These are phyloP conservation scores for Neurospora sp. DNA, from an alignment of 495 filamentous ascomycete genomes.

Conservation along the genomic window DNA sequence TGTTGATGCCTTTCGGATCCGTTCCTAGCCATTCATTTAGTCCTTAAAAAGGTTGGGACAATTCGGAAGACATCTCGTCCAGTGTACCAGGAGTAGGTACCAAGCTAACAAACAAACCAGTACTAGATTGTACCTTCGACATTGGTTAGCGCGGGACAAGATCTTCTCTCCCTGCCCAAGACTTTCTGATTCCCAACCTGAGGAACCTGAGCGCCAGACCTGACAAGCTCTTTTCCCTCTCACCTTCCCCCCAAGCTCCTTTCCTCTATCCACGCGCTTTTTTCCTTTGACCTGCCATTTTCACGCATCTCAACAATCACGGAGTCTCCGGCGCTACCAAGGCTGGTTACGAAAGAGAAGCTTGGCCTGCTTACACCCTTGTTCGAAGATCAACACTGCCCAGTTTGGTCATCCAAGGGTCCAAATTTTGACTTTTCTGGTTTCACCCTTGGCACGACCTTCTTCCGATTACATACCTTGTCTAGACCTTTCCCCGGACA, in stretches of 20 bases:
- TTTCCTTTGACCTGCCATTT: neutral
- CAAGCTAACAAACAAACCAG: too few species aligned
- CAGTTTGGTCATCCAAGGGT: neutral
- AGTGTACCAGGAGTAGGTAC: too few species aligned
- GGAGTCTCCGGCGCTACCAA: neutral
- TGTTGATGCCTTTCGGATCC: too few species aligned
- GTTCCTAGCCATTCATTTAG: too few species aligned
- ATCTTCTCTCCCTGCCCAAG: neutral
- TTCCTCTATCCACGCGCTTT: neutral
- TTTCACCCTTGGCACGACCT: neutral
- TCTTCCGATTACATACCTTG: neutral
- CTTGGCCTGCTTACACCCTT: neutral
- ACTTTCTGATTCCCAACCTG: neutral
- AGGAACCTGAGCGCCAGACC: neutral
- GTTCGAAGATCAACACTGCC: neutral
- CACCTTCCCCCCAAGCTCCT: neutral
- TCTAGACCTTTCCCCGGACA: neutral
- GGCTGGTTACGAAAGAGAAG: neutral
- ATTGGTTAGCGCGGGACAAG: neutral
- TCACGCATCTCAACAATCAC: neutral
- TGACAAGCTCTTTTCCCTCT: neutral
- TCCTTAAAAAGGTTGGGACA: too few species aligned
- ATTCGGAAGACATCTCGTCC: too few species aligned
- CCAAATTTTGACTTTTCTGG: neutral
- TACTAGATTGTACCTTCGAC: neutral